phyloP scores from a whole-genome alignment of 2,329 filamentous ascomycete genomes.

The Paracorniculantispora psalliotae region DNA sequence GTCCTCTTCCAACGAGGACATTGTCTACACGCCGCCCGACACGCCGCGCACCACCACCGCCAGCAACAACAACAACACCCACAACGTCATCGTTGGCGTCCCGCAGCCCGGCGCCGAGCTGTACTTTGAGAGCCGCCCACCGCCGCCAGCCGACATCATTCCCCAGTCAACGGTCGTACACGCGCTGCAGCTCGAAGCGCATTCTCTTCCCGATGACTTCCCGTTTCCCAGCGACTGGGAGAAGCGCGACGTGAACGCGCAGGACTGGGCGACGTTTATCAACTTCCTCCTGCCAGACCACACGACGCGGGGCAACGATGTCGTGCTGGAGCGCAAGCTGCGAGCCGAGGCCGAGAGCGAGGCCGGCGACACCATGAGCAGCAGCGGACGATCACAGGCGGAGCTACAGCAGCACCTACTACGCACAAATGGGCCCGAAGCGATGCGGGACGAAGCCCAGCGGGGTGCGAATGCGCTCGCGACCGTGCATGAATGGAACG shows the following conservation, averaged over 20 bases:
- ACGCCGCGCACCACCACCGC: slow-evolving; percentile 36
- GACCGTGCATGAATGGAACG: slow-evolving; percentile 51
- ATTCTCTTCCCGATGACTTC: slow-evolving; percentile 38
- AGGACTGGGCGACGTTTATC: slow-evolving; percentile 57
- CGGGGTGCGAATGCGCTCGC: slow-evolving; percentile 30
- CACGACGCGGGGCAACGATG: slow-evolving; percentile 38
- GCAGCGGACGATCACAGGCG: slow-evolving; percentile 23
- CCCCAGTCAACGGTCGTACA: slow-evolving; percentile 29
- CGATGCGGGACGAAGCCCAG: slow-evolving; percentile 17
- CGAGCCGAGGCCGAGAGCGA: slow-evolving; percentile 33
- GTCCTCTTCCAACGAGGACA: slow-evolving; percentile 38
- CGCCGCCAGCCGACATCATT: slow-evolving; percentile 23
- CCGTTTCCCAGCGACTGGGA: slow-evolving; percentile 37
- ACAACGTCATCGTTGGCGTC: background rate
- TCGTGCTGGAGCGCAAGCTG: slow-evolving; percentile 45
- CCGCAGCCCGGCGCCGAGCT: slow-evolving; percentile 21
- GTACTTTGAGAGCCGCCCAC: slow-evolving; percentile 45
- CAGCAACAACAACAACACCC: no score
- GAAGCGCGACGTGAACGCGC: slow-evolving; percentile 39
- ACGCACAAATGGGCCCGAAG: slow-evolving; percentile 18
- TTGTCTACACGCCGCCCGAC: slow-evolving; percentile 48
- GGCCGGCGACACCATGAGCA: slow-evolving; percentile 21
- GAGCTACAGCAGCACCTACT: slow-evolving; percentile 39
- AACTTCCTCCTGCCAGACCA: slow-evolving; percentile 52
- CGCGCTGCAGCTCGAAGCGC: slow-evolving; percentile 28